Percentiles rank a stretch among this genome's conserved stretches.
Evolutionary conservation across 208 protist genomes (phyloP).

Genomic region (Leishmania amazonensis): DNA sequence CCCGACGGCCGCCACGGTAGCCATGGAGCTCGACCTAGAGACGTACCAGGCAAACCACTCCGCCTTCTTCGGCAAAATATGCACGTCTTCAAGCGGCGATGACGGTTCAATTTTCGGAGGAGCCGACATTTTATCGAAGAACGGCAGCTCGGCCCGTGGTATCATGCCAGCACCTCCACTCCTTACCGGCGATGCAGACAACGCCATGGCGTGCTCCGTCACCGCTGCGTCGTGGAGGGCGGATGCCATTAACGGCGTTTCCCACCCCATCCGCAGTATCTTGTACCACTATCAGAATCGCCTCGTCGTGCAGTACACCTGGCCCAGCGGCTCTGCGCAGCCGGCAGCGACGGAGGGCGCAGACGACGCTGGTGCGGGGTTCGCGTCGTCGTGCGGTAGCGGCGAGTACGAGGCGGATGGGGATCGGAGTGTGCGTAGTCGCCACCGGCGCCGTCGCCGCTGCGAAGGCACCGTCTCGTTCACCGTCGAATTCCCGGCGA

Average conservation of each 20-base stretch:
- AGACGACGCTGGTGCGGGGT: neutral
- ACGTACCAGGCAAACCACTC: constrained; percentile 16
- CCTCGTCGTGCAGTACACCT: constrained; percentile 30
- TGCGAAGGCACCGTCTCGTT: constrained; percentile 36
- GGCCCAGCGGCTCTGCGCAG: constrained; percentile 21
- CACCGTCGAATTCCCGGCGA: constrained; percentile 39
- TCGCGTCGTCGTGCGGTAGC: neutral
- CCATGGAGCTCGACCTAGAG: constrained; percentile 18
- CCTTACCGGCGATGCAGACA: no score
- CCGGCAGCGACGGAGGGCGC: neutral
- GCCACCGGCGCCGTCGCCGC: constrained; percentile 24
- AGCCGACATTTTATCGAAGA: neutral
- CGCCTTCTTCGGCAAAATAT: constrained; percentile 18
- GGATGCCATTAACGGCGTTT: constrained; percentile 3
- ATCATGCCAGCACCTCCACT: neutral
- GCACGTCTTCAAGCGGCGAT: neutral
- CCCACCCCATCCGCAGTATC: constrained; percentile 21
- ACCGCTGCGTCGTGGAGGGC: constrained; percentile 6
- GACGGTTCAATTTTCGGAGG: neutral
- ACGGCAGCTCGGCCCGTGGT: neutral
- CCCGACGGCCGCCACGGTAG: constrained; percentile 7
- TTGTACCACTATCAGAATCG: constrained; percentile 21
- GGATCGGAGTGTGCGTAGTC: neutral
- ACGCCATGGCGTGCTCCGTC: neutral
- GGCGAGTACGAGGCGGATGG: neutral